These are phyloP conservation scores for Fusarium bulbicola DNA, from an alignment of 2,329 filamentous ascomycete genomes.

Conservation along the genomic window DNA sequence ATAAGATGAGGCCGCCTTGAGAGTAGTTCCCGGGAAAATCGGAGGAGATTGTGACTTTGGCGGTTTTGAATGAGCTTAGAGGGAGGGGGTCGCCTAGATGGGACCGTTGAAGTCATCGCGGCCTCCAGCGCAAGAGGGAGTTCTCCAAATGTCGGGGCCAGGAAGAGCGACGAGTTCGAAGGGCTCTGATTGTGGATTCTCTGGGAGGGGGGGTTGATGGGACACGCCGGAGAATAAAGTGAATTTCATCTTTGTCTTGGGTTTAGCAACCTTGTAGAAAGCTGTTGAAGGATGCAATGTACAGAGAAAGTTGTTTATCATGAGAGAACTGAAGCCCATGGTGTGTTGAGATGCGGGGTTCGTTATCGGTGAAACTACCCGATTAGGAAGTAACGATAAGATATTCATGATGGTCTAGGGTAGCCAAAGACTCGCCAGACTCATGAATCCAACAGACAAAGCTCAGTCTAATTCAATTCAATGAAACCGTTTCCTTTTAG, in stretches of 20 bases:
- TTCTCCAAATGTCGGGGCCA: conserved; percentile 1
- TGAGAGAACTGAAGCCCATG: rapidly evolving
- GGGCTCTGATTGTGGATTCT: background rate
- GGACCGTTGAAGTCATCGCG: background rate
- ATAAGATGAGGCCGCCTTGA: background rate
- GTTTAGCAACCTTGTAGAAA: background rate
- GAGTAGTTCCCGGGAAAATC: background rate
- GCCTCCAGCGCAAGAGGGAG: background rate
- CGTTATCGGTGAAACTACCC: background rate
- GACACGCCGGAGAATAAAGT: background rate
- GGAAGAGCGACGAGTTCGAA: background rate
- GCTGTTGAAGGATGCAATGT: background rate
- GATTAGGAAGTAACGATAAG: background rate
- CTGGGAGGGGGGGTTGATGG: background rate
- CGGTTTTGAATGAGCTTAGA: background rate
- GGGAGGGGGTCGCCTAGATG: background rate
- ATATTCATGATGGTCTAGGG: rapidly evolving
- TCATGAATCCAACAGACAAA: rapidly evolving
- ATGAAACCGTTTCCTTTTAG: rapidly evolving
- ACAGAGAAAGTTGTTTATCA: rapidly evolving
- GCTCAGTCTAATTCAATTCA: rapidly evolving
- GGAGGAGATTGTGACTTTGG: background rate
- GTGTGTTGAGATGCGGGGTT: background rate
- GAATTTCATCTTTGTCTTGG: background rate
- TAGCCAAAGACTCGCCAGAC: rapidly evolving